Conservation (phyloP, 2,329 filamentous ascomycete genomes). For the Harringtonia lauricola region DNA sequence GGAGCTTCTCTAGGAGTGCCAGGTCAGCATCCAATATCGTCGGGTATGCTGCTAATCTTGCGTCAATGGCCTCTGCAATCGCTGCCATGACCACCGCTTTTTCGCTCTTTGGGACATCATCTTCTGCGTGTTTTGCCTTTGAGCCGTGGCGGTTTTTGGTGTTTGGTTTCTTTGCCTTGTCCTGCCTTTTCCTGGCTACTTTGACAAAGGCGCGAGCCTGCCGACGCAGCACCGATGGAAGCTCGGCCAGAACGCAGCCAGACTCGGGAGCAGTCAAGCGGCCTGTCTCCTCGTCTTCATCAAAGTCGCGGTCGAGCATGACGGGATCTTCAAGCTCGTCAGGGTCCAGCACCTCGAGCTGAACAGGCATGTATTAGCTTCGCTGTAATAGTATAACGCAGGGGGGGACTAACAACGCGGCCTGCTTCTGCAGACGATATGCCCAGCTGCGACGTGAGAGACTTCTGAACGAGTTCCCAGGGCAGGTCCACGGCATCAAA, state of each 20-base stretch:
- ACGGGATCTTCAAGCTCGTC: constrained; percentile 66
- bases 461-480: constrained; percentile 31
- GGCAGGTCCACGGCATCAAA: constrained; percentile 79
- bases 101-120: neutral
- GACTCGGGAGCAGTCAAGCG: constrained; percentile 18
- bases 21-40: constrained; percentile 20
- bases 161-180: constrained; percentile 11
- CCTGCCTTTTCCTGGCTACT: constrained; percentile 21
- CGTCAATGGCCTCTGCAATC: constrained; percentile 20
- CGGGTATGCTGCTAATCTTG: constrained; percentile 16
- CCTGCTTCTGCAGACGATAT: constrained; percentile 23
- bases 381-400: constrained; percentile 10
- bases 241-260: constrained; percentile 21
- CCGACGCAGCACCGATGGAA: constrained; percentile 40
- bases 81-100: constrained; percentile 27
- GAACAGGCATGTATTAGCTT: neutral
- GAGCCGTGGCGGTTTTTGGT: constrained; percentile 5
- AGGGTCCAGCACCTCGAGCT: constrained; percentile 41
- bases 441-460: constrained; percentile 11
- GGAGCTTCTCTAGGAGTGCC: constrained; percentile 4
- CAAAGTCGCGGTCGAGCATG: constrained; percentile 48
- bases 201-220: constrained; percentile 41
- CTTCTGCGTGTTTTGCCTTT: neutral
- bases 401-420: constrained; percentile 27
- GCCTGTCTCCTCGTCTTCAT: constrained; percentile 39